Percentiles rank a stretch among this genome's conserved stretches.
Conservation (phyloP, 2,329 filamentous ascomycete genomes). For the Ophiocordyceps camponoti-saundersi region DNA sequence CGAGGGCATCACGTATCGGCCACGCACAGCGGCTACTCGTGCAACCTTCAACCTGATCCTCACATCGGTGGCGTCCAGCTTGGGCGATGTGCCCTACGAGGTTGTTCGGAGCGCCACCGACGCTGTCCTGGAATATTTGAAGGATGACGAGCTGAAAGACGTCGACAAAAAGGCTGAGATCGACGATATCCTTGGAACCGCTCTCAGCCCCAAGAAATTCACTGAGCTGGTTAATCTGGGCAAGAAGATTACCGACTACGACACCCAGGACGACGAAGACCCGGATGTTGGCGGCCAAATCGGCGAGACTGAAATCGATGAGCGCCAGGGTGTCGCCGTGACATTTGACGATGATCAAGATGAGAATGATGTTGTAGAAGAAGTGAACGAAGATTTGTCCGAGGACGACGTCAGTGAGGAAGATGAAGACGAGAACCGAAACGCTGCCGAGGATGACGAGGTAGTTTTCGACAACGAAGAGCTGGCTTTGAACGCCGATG, state of each 20-base stretch:
- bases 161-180: slow-evolving; percentile 97
- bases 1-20: slow-evolving; percentile 82
- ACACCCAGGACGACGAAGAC: slow-evolving; percentile 86
- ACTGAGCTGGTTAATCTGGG: slow-evolving; percentile 92
- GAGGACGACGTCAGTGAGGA: slow-evolving; percentile 59
- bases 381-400: slow-evolving; percentile 76
- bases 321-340: slow-evolving; percentile 90
- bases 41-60: slow-evolving; percentile 90
- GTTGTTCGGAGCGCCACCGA: slow-evolving; percentile 89
- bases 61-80: slow-evolving; percentile 70
- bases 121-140: slow-evolving; percentile 75
- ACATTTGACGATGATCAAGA: slow-evolving; percentile 93
- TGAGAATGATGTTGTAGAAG: slow-evolving; percentile 61
- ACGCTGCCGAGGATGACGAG: slow-evolving; percentile 31
- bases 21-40: slow-evolving; percentile 76
- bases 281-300: slow-evolving; percentile 53
- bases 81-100: slow-evolving; percentile 86
- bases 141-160: slow-evolving; percentile 91
- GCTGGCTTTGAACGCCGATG: slow-evolving; percentile 64
- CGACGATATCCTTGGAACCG: slow-evolving; percentile 77
- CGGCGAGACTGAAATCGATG: slow-evolving; percentile 66
- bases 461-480: slow-evolving; percentile 52
- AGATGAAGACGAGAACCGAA: slow-evolving; percentile 43
- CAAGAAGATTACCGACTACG: slow-evolving; percentile 98
- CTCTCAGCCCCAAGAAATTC: slow-evolving; percentile 76